Percentiles rank a stretch among this genome's conserved stretches.
These are phyloP conservation scores for Glebionis coronaria DNA, from an alignment of 129 eudicot genomes.

Conservation along the genomic window DNA sequence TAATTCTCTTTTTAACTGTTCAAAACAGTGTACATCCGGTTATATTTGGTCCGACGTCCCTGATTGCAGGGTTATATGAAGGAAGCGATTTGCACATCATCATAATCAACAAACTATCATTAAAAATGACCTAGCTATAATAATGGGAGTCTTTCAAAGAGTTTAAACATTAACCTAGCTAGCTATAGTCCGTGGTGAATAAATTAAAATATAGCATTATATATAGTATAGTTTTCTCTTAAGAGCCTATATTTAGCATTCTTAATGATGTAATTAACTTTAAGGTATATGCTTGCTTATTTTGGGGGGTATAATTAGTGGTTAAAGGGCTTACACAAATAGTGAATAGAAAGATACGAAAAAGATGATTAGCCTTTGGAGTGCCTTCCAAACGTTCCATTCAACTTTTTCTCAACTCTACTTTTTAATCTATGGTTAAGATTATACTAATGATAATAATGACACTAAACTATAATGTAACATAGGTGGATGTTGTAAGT, in stretches of 20 bases:
- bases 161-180: no score
- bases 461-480: background rate
- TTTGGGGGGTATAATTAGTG: conserved; percentile 25
- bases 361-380: conserved; percentile 38
- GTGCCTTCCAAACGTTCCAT: conserved; percentile 48
- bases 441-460: background rate
- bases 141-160: no score
- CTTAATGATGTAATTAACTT: conserved; percentile 29
- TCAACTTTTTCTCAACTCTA: background rate
- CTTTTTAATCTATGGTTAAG: background rate
- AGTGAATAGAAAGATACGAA: conserved; percentile 40
- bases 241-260: conserved; percentile 19
- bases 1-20: no score
- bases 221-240: background rate
- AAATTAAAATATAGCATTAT: no score
- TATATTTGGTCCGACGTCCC: no score
- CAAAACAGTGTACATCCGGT: no score
- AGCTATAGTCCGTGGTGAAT: no score
- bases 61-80: background rate
- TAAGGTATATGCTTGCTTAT: conserved; percentile 31
- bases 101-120: background rate
- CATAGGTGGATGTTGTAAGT: background rate
- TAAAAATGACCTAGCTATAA: background rate
- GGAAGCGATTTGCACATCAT: no score
- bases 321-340: conserved; percentile 23